A percentile compares a stretch with the other conserved stretches of the same genome.
These are phyloP conservation scores for Solanum boliviense DNA, from an alignment of 257 asterid genomes.

Conservation along the genomic window DNA sequence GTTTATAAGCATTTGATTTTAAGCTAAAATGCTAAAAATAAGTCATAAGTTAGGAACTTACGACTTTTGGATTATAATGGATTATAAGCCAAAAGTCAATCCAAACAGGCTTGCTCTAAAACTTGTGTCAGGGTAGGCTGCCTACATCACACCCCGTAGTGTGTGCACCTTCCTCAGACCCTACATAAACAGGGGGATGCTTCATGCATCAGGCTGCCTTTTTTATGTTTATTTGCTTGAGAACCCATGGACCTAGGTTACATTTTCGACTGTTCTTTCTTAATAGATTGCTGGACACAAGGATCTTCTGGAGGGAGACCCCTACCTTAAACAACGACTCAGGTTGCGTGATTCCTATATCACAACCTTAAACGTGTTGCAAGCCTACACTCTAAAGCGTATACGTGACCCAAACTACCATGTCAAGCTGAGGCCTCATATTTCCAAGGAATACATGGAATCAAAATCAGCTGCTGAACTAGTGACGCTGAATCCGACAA, in stretches of 20 bases:
- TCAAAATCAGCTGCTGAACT: conserved; percentile 29
- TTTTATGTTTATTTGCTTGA: background rate
- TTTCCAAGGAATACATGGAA: conserved; percentile 32
- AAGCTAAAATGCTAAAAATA: background rate
- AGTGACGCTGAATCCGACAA: conserved; percentile 29
- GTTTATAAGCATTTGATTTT: background rate
- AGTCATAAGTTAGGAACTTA: background rate
- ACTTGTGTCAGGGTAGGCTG: background rate
- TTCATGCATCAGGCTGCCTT: background rate
- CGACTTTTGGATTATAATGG: background rate
- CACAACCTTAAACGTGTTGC: conserved; percentile 32
- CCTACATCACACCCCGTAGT: background rate
- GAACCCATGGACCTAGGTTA: background rate
- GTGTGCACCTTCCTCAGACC: background rate
- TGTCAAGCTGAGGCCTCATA: conserved; percentile 34
- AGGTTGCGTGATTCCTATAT: conserved; percentile 35
- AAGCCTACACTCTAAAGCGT: conserved; percentile 36
- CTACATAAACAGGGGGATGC: background rate
- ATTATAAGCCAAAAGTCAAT: background rate
- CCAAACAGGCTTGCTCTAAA: background rate
- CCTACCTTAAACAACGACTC: conserved; percentile 36
- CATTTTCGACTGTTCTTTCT: background rate
- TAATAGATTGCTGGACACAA: conserved; percentile 42
- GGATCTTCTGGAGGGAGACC: conserved; percentile 45
- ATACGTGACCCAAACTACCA: conserved; percentile 31